Base-by-base conservation (phyloP, 208 protist genomes). In the Spironucleus salmonicida region DNA sequence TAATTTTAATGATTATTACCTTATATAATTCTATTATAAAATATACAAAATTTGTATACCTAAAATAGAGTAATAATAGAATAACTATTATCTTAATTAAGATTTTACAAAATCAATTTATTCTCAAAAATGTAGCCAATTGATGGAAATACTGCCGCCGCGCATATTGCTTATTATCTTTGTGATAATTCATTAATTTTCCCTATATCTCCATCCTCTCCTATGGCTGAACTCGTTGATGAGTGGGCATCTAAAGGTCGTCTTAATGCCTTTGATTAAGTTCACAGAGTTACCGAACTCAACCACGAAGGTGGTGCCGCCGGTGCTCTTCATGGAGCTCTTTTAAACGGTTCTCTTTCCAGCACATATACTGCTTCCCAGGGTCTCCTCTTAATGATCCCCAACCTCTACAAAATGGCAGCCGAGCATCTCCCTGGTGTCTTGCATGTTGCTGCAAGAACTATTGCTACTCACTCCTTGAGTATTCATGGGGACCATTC, bases 351-450 rank as follows among this genome's bases (percentile, higher is more conserved):
- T 79, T 7, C 74, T 29, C 75, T 82, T n/a, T 11, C 57, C 32
- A 77, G 79, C 13, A 89, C 87, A n/a, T 89, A 87, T 74, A 90
- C 87, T 27, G 75, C 79, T 15, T 90, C 87, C 27, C 87, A 90
- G 67, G 87, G 87, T 29, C 66, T 90, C 23, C 59, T 90, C 59
- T 78, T 90, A 4, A 90, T 90, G 87, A 85, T 90, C 27, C 87
- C 87, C 29, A 89, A 90, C 58, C 83, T 89, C 80, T 89, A 89
- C 74, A 86, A 86, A 49, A 83, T 89, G 39, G 86, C 86, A 30
- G 87, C 86, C 23, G 87, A 90, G 77, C 62, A 85, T 0, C 71
- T 84, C 32, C 87, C 87, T 35, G 59, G 41, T 40, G 85, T 90
- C 7, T 79, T 90, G 32, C 87, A 90, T 61, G 84, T 88, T 29